Conservation (phyloP, 306 rosid genomes). For the Hippophae gyantsensis region DNA sequence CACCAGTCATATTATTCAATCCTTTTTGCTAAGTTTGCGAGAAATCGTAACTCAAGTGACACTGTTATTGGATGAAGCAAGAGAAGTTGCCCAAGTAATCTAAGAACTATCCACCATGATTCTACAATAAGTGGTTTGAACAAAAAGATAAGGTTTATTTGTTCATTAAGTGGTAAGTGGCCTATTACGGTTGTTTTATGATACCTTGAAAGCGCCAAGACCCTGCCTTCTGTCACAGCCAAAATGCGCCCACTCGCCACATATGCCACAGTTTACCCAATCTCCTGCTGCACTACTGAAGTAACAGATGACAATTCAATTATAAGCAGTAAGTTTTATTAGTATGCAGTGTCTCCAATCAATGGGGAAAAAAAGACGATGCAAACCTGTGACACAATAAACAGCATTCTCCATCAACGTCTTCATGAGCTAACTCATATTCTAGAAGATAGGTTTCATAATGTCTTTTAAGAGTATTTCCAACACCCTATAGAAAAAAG, state of each 20-base stretch:
- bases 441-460: constrained; percentile 96
- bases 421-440: constrained; percentile 95
- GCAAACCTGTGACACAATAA: constrained; percentile 91
- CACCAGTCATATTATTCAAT: neutral
- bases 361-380: neutral
- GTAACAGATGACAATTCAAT: constrained; percentile 12
- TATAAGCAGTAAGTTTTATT: constrained; percentile 15
- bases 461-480: constrained; percentile 94
- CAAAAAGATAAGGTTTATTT: no score
- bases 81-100: no score
- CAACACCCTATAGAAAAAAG: constrained; percentile 71
- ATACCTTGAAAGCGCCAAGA: constrained; percentile 95
- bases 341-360: neutral
- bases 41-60: no score
- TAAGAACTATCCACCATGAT: no score
- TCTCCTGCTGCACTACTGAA: constrained; percentile 99
- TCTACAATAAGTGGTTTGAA: neutral
- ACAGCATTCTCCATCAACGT: constrained; percentile 97
- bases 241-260: constrained; percentile 99
- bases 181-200: constrained; percentile 1
- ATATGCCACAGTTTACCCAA: constrained; percentile 99
- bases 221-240: constrained; percentile 99
- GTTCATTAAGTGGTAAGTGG: neutral
- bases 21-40: neutral
- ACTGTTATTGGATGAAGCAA: no score